Conservation (phyloP, 768 basidiomycete genomes). For the Russula virescens region DNA sequence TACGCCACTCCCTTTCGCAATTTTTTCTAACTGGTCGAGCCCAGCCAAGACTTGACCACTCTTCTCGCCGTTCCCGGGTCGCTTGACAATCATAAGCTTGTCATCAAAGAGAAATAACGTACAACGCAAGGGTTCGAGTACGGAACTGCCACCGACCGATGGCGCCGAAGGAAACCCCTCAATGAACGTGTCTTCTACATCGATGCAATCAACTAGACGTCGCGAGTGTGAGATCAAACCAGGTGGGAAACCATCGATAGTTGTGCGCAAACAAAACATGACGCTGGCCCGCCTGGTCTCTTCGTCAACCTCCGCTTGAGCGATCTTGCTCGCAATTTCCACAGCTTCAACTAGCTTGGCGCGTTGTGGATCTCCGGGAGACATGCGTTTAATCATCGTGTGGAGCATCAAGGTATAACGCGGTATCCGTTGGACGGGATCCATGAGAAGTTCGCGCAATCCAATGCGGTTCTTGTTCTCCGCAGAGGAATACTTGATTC, state of each 20-base stretch:
- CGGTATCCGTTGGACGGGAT: conserved; percentile 93
- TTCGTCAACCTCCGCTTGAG: conserved; percentile 86
- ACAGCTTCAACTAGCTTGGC: conserved; percentile 77
- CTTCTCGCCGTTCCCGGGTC: conserved; percentile 71
- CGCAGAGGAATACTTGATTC: conserved; percentile 77
- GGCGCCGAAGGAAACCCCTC: conserved; percentile 48
- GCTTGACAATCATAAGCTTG: conserved; percentile 85
- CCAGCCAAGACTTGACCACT: conserved; percentile 66
- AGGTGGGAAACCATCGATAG: conserved; percentile 88
- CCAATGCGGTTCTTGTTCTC: conserved; percentile 78
- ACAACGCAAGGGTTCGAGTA: conserved; percentile 58
- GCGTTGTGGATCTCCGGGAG: conserved; percentile 68
- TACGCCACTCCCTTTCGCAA: conserved; percentile 53
- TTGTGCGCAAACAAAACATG: conserved; percentile 77
- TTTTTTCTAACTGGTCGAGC: conserved; percentile 72
- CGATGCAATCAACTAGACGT: conserved; percentile 85
- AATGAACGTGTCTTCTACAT: conserved; percentile 74
- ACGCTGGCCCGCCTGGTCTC: conserved; percentile 85
- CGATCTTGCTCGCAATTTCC: conserved; percentile 85
- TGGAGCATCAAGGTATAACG: conserved; percentile 91
- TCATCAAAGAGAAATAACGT: conserved; percentile 93
- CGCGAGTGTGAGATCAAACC: conserved; percentile 85
- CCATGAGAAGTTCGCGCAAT: conserved; percentile 88
- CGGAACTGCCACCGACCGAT: conserved; percentile 35
- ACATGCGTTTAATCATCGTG: conserved; percentile 89